Conservation (phyloP, 345 rosid genomes). For the Kandelia obovata region DNA sequence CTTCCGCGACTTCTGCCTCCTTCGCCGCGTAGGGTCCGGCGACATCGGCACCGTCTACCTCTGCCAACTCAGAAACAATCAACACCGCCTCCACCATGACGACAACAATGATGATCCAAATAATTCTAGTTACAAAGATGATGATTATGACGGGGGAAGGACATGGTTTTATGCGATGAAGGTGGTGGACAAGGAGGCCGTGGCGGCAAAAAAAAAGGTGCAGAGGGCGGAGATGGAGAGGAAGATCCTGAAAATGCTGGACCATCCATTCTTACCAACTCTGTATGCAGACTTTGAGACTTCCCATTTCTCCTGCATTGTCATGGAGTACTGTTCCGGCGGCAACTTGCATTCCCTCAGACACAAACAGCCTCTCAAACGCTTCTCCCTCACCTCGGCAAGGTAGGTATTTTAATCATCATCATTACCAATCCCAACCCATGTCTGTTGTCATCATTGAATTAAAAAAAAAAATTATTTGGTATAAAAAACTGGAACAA, state of each 20-base stretch:
- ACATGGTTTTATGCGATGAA: constrained; percentile 75
- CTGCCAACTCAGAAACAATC: constrained; percentile 43
- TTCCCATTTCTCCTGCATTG: constrained; percentile 80
- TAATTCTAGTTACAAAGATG: not conserved
- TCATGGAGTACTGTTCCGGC: constrained; percentile 94
- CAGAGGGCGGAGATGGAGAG: constrained; percentile 85
- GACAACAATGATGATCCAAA: not conserved
- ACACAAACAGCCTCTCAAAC: constrained; percentile 55
- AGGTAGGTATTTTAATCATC: constrained; percentile 34
- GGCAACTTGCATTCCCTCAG: constrained; percentile 85
- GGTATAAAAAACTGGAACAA: no score
- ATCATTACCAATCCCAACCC: not conserved
- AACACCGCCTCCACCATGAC: not conserved
- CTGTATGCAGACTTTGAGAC: constrained; percentile 87
- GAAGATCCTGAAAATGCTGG: constrained; percentile 72
- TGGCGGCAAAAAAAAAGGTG: constrained; percentile 66
- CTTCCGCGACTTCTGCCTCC: constrained; percentile 68
- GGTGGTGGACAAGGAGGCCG: constrained; percentile 74
- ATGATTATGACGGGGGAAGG: constrained; percentile 1
- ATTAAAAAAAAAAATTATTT: no score
- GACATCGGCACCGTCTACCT: constrained; percentile 89
- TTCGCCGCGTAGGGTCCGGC: constrained; percentile 77
- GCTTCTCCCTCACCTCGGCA: constrained; percentile 64
- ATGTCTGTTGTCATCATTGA: no score
- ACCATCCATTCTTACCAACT: constrained; percentile 89